Evolutionary conservation across 306 rosid genomes (phyloP), one percentile per base, ranked within the genome.

Genomic region (Cicer pinnatifidum): DNA sequence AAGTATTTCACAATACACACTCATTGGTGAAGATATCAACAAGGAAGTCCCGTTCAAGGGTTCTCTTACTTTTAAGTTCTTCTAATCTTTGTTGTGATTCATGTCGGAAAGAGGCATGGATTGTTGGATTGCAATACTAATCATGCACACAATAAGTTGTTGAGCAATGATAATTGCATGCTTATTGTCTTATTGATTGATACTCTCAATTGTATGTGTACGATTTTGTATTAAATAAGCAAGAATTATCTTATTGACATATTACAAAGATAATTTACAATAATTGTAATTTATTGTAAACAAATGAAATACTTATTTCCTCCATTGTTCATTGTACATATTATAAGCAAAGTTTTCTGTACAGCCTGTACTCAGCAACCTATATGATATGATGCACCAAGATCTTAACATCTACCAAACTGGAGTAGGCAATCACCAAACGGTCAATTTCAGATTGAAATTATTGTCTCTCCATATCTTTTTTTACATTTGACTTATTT

Each of bases 361-460:
- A 63, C 69, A 59, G 40, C 15, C 64, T 58, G 64, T 28, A 58
- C 64, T 58, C 41, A 23, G 40, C 64, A 23, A 10, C 41, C 40
- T 23, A 11, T 20, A 59, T 41, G 51, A 64, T 64, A 64, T 43
- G 51, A 41, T 64, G 70, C 70, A 64, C 16, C 17, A 10, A 64
- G 63, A 63, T 51, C 17, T 47, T 62, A 15, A 47, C 12, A 23
- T 54, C 7, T 13, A 56, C 9, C 74, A 54, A 67, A 44, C 43
- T 76, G 69, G 28, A 17, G 69, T 38, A 68, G 59, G 45, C 59
- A 60, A 45, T 43, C 37, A 54, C 12, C 33, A 50, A 78, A 71
- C 28, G 33, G 69, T 72, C 67, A 43, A 50, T 37, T 79, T 40
- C 59, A 53, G 11, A 6, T 71, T 63, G 68, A 78, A 54, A 65